A percentile compares a stretch with the other conserved stretches of the same genome.
phyloP scores from a whole-genome alignment of 345 rosid genomes.

The Syzygium grande region DNA sequence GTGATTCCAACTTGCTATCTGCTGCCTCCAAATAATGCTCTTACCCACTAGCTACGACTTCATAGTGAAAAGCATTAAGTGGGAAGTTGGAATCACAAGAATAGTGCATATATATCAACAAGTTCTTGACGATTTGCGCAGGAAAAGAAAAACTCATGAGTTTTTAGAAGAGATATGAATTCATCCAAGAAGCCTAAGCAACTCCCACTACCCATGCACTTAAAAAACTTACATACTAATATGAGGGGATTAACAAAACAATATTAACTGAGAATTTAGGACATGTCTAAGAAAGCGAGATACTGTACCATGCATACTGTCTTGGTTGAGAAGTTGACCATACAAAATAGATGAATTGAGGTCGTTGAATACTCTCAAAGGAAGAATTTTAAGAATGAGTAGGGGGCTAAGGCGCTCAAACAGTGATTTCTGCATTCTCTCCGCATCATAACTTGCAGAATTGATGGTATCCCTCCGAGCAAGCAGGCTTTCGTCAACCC shows the following conservation, averaged over 20 bases:
- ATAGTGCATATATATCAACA: neutral
- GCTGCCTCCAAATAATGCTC: neutral
- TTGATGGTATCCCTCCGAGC: constrained; percentile 25
- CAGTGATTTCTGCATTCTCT: constrained; percentile 34
- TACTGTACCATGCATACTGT: constrained; percentile 32
- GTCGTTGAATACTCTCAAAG: constrained; percentile 64
- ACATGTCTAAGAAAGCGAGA: neutral
- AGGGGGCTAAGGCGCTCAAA: constrained; percentile 83
- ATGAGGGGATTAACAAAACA: neutral
- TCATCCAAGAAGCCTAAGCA: neutral
- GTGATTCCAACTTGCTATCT: neutral
- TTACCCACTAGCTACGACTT: neutral
- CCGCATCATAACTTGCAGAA: constrained; percentile 15
- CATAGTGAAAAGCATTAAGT: neutral
- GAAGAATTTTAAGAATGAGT: constrained; percentile 78
- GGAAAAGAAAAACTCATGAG: neutral
- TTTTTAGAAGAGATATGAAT: neutral
- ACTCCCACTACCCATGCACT: neutral
- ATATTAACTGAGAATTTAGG: neutral
- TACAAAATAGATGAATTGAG: constrained; percentile 41
- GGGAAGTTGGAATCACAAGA: neutral
- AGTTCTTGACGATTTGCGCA: neutral
- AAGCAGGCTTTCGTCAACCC: constrained; percentile 29
- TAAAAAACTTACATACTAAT: neutral
- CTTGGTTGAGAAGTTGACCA: constrained; percentile 38